Percentiles rank a stretch among this genome's conserved stretches.
phyloP scores from a whole-genome alignment of 2,329 filamentous ascomycete species.

The Fusarium coicis region DNA sequence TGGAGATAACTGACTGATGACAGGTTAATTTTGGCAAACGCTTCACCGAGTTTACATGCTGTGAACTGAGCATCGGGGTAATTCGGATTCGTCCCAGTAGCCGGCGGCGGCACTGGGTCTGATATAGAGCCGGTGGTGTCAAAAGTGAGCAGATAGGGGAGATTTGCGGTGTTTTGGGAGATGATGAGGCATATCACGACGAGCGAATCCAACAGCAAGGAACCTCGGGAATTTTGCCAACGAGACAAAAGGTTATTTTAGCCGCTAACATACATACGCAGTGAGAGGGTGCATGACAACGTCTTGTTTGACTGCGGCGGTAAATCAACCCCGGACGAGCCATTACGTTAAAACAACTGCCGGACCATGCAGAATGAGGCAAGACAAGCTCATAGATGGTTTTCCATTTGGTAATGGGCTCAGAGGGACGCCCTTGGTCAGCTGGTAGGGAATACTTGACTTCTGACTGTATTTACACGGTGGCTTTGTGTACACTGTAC shows the following conservation, averaged over 20 bases:
- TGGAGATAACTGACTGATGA: slow-evolving; percentile 39
- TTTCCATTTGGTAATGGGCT: slow-evolving; percentile 48
- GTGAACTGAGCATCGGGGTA: slow-evolving; percentile 32
- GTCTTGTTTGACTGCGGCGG: slow-evolving; percentile 25
- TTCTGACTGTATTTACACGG: background rate
- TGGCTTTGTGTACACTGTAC: slow-evolving; percentile 12
- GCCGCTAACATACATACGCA: slow-evolving; percentile 18
- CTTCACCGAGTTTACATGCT: slow-evolving; percentile 4
- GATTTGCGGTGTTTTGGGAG: slow-evolving; percentile 25
- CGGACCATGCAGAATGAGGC: slow-evolving; percentile 47
- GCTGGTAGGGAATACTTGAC: slow-evolving; percentile 29
- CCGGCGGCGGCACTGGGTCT: slow-evolving; percentile 6
- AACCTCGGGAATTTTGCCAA: slow-evolving; percentile 27
- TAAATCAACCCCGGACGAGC: slow-evolving; percentile 38
- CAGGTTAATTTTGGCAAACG: slow-evolving; percentile 17
- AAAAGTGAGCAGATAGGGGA: slow-evolving; percentile 40
- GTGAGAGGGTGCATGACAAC: background rate
- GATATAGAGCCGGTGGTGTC: slow-evolving; percentile 18
- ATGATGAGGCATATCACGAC: slow-evolving; percentile 15
- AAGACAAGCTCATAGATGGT: slow-evolving; percentile 37
- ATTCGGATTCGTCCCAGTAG: slow-evolving; percentile 20
- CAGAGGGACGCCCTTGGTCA: slow-evolving; percentile 38
- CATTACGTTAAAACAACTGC: slow-evolving; percentile 48
- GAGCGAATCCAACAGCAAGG: slow-evolving; percentile 15
- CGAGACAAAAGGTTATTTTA: slow-evolving; percentile 41